A percentile compares a stretch with the other conserved stretches of the same genome.
Evolutionary conservation across 2,329 filamentous ascomycete genomes (phyloP).

Genomic region (Trichoderma guizhouense): DNA sequence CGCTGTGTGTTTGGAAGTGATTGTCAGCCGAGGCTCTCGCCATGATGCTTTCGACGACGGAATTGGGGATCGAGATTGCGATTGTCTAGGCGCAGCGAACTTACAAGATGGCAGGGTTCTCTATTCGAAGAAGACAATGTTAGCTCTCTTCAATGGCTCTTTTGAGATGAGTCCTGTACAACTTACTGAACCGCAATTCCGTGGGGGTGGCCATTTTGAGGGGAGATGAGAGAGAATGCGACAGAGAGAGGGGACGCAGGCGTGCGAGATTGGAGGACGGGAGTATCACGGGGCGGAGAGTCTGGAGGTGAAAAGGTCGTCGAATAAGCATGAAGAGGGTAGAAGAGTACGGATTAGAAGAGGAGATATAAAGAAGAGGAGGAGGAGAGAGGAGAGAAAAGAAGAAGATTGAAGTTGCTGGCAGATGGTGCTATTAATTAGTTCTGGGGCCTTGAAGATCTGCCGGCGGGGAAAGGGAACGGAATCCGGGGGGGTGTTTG

Average conservation of each 20-base stretch:
- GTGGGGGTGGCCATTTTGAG: conserved; percentile 2
- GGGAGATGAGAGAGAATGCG: background rate
- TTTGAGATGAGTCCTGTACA: accelerated
- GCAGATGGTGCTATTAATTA: background rate
- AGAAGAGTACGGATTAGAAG: no score
- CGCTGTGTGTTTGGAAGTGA: conserved; percentile 45
- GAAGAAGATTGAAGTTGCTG: background rate
- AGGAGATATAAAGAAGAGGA: background rate
- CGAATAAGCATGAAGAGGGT: background rate
- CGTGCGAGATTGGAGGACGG: background rate
- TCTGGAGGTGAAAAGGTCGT: background rate
- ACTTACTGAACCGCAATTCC: conserved; percentile 36
- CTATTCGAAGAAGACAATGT: conserved; percentile 27
- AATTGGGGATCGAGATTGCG: background rate
- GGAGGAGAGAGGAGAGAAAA: no score
- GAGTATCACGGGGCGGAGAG: background rate
- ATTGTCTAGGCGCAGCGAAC: conserved; percentile 23
- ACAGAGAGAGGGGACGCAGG: background rate
- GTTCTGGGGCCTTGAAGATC: background rate
- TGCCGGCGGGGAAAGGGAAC: background rate
- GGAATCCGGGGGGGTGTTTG: background rate
- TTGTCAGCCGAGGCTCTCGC: background rate
- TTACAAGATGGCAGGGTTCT: conserved; percentile 51
- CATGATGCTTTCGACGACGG: background rate
- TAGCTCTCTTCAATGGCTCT: background rate